A percentile compares a stretch with the other conserved stretches of the same genome.
Evolutionary conservation across 129 eudicot species (phyloP).

Genomic region (Gnaphalium uliginosum): DNA sequence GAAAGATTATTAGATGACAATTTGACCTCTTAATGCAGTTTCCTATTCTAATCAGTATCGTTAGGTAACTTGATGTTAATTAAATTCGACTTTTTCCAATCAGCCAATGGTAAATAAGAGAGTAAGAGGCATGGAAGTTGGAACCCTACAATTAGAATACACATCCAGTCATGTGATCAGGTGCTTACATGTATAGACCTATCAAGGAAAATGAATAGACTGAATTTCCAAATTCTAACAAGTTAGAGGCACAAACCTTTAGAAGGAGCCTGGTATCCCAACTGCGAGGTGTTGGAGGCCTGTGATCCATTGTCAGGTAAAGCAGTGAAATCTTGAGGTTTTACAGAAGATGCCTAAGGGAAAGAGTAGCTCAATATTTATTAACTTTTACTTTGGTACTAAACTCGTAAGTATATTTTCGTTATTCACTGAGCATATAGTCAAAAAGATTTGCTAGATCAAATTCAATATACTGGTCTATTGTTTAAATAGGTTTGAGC

Average conservation of each 20-base stretch:
- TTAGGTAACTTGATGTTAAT: background rate
- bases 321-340: slow-evolving; percentile 49
- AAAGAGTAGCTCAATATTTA: slow-evolving; percentile 9
- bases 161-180: background rate
- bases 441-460: too few relatives aligned
- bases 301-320: slow-evolving; percentile 58
- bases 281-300: slow-evolving; percentile 57
- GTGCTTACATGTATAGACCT: slow-evolving; percentile 1
- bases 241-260: slow-evolving; percentile 51
- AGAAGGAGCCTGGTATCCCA: slow-evolving; percentile 52
- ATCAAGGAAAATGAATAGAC: slow-evolving; percentile 11
- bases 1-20: slow-evolving; percentile 6
- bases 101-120: slow-evolving; percentile 5
- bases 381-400: too few relatives aligned
- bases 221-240: slow-evolving; percentile 20
- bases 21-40: slow-evolving; percentile 3
- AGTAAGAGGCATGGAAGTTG: background rate
- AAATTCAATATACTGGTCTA: too few relatives aligned
- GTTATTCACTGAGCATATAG: too few relatives aligned
- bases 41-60: slow-evolving; percentile 3
- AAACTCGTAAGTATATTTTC: too few relatives aligned
- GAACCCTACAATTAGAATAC: slow-evolving; percentile 5
- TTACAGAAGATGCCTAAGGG: slow-evolving; percentile 48
- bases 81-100: slow-evolving; percentile 6
- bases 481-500: too few relatives aligned